Conservation (phyloP, 2,329 filamentous ascomycete species). For the Trichophaea hybrida region DNA sequence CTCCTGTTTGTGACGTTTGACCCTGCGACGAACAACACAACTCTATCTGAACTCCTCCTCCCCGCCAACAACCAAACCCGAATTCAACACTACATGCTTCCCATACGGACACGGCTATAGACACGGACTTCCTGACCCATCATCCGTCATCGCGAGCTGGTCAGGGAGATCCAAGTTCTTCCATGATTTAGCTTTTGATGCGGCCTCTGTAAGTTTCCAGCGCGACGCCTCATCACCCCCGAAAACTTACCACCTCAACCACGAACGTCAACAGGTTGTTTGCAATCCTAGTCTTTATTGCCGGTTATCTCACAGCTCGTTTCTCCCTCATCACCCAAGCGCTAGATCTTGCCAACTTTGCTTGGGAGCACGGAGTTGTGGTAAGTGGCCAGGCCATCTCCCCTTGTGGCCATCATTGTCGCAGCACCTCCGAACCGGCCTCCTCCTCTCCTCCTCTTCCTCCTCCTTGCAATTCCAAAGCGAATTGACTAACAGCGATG, state of each 20-base stretch:
- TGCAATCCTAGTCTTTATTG: slow-evolving; percentile 58
- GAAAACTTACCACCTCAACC: not conserved
- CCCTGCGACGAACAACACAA: no score
- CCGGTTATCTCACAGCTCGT: slow-evolving; percentile 96
- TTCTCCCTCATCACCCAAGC: slow-evolving; percentile 96
- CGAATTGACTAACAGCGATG: not conserved
- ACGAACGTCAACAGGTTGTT: slow-evolving; percentile 15
- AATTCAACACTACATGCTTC: not conserved
- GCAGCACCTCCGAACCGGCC: not conserved
- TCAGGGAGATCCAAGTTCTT: slow-evolving; percentile 19
- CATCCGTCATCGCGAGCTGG: slow-evolving; percentile 8
- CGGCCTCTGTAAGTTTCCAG: slow-evolving; percentile 20
- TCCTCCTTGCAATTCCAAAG: not conserved
- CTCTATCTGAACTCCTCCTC: not conserved
- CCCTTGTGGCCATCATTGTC: not conserved
- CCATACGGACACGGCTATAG: slow-evolving; percentile 1
- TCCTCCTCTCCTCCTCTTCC: not conserved
- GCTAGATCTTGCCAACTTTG: slow-evolving; percentile 93
- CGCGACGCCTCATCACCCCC: not conserved
- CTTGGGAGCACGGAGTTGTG: slow-evolving; percentile 96
- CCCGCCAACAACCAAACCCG: not conserved
- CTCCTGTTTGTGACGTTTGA: no score
- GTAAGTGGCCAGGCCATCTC: slow-evolving; percentile 39
- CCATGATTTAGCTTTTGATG: slow-evolving; percentile 24
- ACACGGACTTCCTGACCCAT: slow-evolving; percentile 10